Percentiles rank a stretch among this genome's conserved stretches.
phyloP scores from a whole-genome alignment of 129 eudicot species.

The Tanacetum coccineum region DNA sequence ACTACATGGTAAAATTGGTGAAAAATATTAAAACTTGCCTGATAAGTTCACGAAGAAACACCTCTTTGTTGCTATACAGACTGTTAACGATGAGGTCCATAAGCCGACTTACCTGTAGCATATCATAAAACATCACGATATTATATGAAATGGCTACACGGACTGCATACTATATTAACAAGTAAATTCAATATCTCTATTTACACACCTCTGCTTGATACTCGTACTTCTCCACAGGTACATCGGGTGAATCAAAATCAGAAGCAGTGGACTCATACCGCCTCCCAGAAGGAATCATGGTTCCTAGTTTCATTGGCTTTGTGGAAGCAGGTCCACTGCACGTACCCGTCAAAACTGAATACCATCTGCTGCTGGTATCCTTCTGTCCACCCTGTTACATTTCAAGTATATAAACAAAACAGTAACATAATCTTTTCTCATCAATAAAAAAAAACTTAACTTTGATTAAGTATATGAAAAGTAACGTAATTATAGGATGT shows the following conservation, averaged over 20 bases:
- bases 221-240: constrained; percentile 74
- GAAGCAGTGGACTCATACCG: constrained; percentile 80
- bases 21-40: constrained; percentile 39
- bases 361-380: constrained; percentile 49
- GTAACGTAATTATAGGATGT: too few relatives aligned
- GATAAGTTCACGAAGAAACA: constrained; percentile 95
- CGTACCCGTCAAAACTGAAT: constrained; percentile 40
- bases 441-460: too few relatives aligned
- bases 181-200: background rate
- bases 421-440: too few relatives aligned
- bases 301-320: constrained; percentile 31
- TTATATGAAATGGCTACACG: too few relatives aligned
- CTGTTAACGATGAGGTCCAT: constrained; percentile 98
- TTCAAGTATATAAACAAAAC: constrained; percentile 11
- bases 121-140: background rate
- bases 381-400: constrained; percentile 45
- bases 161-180: too few relatives aligned
- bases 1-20: background rate
- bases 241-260: constrained; percentile 46
- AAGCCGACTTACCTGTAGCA: constrained; percentile 81
- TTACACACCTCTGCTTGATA: constrained; percentile 91
- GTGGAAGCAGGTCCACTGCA: constrained; percentile 28
- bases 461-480: too few relatives aligned
- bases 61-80: constrained; percentile 92
- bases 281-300: constrained; percentile 30